These are phyloP conservation scores for Rhizopogon salebrosus DNA, from an alignment of 768 basidiomycete species.

Conservation along the genomic window DNA sequence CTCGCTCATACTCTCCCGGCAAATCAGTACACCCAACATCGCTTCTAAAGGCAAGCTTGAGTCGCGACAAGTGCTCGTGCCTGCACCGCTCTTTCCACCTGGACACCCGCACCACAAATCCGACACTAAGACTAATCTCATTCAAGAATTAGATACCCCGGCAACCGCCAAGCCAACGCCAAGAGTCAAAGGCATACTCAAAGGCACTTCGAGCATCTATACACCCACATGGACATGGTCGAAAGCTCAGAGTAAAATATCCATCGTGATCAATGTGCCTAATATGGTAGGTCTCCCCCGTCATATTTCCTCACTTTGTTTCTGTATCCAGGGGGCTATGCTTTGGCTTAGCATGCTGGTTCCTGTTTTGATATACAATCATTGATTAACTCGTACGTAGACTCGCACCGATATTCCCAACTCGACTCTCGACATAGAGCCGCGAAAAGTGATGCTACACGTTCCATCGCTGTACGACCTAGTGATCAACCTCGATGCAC, in stretches of 20 bases:
- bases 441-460: slow-evolving; percentile 48
- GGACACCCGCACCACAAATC: slow-evolving; percentile 14
- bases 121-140: slow-evolving; percentile 6
- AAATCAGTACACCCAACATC: slow-evolving; percentile 73
- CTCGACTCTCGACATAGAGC: slow-evolving; percentile 62
- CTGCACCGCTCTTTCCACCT: slow-evolving; percentile 34
- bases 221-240: slow-evolving; percentile 52
- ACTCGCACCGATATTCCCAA: slow-evolving; percentile 38
- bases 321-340: slow-evolving; percentile 1
- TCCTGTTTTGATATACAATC: slow-evolving; percentile 7
- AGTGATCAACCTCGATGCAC: slow-evolving; percentile 49
- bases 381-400: slow-evolving; percentile 24
- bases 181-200: slow-evolving; percentile 40
- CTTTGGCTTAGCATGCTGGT: neutral
- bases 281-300: slow-evolving; percentile 42
- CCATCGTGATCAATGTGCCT: slow-evolving; percentile 50
- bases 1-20: slow-evolving; percentile 55
- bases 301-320: neutral
- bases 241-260: slow-evolving; percentile 35
- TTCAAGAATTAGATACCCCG: slow-evolving; percentile 36
- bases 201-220: slow-evolving; percentile 14
- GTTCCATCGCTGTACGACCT: slow-evolving; percentile 44
- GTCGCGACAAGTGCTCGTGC: slow-evolving; percentile 54
- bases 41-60: slow-evolving; percentile 64
- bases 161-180: slow-evolving; percentile 28